A percentile compares a stretch with the other conserved stretches of the same genome.
Evolutionary conservation across 2,329 filamentous ascomycete genomes (phyloP).

Genomic region (Ilyonectria sp.): DNA sequence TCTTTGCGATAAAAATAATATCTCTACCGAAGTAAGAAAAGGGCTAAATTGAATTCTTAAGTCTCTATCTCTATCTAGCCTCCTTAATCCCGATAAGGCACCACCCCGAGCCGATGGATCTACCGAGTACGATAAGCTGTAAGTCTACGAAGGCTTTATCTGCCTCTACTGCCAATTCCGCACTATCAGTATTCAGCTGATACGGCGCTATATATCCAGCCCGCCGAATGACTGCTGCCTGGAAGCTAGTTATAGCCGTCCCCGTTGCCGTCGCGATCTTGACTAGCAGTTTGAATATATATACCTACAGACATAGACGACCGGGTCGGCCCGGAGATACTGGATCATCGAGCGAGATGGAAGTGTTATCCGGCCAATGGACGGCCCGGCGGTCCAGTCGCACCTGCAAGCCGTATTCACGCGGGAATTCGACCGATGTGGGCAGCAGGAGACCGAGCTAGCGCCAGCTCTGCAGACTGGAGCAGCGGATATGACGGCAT

Average conservation of each 20-base stretch:
- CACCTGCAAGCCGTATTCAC: slow-evolving; percentile 2
- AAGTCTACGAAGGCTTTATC: slow-evolving; percentile 14
- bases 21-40: slow-evolving; percentile 7
- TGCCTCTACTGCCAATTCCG: slow-evolving; percentile 4
- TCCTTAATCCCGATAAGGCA: slow-evolving; percentile 1
- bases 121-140: slow-evolving; percentile 5
- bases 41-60: slow-evolving; percentile 9
- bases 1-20: slow-evolving; percentile 13
- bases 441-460: not conserved
- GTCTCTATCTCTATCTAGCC: not conserved
- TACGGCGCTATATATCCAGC: slow-evolving; percentile 1
- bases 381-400: slow-evolving; percentile 5
- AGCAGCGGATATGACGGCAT: not conserved
- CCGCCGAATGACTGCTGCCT: slow-evolving; percentile 2
- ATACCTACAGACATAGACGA: slow-evolving; percentile 21
- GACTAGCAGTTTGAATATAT: slow-evolving; percentile 19
- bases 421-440: not conserved
- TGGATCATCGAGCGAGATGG: slow-evolving; percentile 18
- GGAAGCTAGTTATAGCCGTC: not conserved
- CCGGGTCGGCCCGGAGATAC: slow-evolving; percentile 9
- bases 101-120: slow-evolving; percentile 11
- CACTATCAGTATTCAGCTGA: slow-evolving; percentile 10
- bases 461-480: not conserved
- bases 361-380: slow-evolving; percentile 9
- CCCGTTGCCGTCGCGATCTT: slow-evolving; percentile 3